Conservation (phyloP, 345 rosid species). For the Citrus mangshanensis region DNA sequence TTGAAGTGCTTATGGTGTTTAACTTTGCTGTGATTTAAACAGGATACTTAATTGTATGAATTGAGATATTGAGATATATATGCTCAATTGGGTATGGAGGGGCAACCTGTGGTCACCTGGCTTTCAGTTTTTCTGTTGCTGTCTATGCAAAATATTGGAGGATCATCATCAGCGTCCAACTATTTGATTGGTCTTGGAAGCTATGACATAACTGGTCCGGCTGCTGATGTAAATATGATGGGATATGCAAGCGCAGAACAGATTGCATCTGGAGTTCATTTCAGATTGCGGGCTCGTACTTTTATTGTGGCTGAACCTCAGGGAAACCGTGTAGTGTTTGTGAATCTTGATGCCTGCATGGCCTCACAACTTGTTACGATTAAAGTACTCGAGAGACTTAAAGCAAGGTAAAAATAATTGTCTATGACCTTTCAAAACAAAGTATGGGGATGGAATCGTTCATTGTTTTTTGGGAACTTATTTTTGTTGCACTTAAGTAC, state of each 20-base stretch:
- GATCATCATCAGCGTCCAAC: slow-evolving; percentile 32
- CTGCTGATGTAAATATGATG: slow-evolving; percentile 87
- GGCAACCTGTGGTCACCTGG: slow-evolving; percentile 6
- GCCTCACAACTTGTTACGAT: slow-evolving; percentile 64
- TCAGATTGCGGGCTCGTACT: slow-evolving; percentile 61
- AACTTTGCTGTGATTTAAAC: background rate
- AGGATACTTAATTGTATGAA: too few relatives aligned
- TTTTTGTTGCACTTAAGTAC: background rate
- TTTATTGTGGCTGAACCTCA: slow-evolving; percentile 62
- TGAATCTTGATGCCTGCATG: slow-evolving; percentile 84
- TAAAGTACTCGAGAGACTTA: slow-evolving; percentile 67
- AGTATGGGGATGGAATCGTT: background rate
- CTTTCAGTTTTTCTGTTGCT: slow-evolving; percentile 18
- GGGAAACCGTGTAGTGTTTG: slow-evolving; percentile 57
- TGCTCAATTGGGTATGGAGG: background rate
- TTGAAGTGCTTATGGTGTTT: background rate
- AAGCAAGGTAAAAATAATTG: slow-evolving; percentile 48
- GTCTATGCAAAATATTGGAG: slow-evolving; percentile 19
- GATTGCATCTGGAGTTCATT: slow-evolving; percentile 64
- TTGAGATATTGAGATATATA: background rate
- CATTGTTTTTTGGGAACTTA: background rate
- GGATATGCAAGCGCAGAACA: slow-evolving; percentile 65
- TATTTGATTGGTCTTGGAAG: slow-evolving; percentile 68
- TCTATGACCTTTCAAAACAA: too few relatives aligned
- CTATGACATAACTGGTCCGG: slow-evolving; percentile 82